phyloP scores from a whole-genome alignment of 1,139 yeast species.

The Candida tropicalis region DNA sequence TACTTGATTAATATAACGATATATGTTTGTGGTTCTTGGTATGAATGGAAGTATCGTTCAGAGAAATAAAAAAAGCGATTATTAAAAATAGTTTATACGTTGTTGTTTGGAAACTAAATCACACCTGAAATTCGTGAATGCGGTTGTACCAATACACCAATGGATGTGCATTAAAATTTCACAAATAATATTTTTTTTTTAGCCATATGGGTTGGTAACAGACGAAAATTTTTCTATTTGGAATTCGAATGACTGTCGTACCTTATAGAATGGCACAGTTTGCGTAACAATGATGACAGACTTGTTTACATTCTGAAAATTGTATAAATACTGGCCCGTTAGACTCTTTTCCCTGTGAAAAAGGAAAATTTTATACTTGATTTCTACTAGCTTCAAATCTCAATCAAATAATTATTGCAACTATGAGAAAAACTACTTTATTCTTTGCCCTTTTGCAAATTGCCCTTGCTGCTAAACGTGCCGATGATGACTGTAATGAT shows the following conservation, averaged over 20 bases:
- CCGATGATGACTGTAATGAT: conserved; percentile 2
- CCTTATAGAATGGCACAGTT: not conserved
- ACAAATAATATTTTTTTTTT: not conserved
- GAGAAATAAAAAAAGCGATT: too few relatives aligned
- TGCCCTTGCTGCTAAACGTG: conserved; percentile 7
- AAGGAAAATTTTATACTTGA: too few relatives aligned
- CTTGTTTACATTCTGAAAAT: not conserved
- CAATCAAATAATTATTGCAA: not conserved
- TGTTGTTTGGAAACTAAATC: not conserved
- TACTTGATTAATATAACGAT: too few relatives aligned
- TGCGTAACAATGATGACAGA: not conserved
- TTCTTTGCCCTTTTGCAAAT: conserved; percentile 7
- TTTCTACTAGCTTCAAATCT: not conserved
- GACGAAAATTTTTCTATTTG: conserved; percentile 1
- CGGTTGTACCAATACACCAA: not conserved
- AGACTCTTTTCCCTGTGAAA: not conserved
- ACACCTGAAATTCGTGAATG: not conserved
- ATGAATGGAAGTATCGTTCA: too few relatives aligned
- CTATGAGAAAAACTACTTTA: conserved; percentile 4
- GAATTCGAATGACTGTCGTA: not conserved
- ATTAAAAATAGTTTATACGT: too few relatives aligned
- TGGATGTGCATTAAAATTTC: not conserved
- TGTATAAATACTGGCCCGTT: not conserved
- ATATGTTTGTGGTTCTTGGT: too few relatives aligned
- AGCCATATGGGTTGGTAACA: not conserved